Evolutionary conservation across 768 basidiomycete genomes (phyloP).

Genomic region (Ramaria sp.): DNA sequence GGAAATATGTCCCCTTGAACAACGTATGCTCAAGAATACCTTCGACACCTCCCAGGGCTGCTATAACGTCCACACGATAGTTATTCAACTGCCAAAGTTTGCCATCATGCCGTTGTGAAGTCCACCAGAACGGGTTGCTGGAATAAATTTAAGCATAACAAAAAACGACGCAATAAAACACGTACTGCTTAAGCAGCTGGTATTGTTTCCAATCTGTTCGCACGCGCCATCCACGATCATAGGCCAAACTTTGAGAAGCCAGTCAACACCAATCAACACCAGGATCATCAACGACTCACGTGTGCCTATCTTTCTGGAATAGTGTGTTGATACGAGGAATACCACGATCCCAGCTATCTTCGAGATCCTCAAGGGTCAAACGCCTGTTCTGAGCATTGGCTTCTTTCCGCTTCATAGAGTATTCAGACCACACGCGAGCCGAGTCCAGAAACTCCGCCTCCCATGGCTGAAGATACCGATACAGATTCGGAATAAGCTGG

Average conservation of each 20-base stretch:
- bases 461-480: conserved; percentile 96
- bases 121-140: conserved; percentile 99
- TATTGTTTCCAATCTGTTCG: conserved; percentile 98
- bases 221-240: conserved; percentile 98
- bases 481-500: conserved; percentile 92
- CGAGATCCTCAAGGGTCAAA: conserved; percentile 92
- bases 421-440: conserved; percentile 98
- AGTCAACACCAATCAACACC: neutral
- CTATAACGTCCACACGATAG: conserved; percentile 97
- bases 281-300: conserved; percentile 33
- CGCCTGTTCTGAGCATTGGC: conserved; percentile 98
- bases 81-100: conserved; percentile 97
- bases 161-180: conserved; percentile 7
- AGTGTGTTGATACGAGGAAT: conserved; percentile 98
- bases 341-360: conserved; percentile 98
- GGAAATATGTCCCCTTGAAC: conserved; percentile 97
- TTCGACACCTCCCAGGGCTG: conserved; percentile 94
- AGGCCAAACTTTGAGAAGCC: conserved; percentile 54
- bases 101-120: conserved; percentile 90
- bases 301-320: conserved; percentile 97
- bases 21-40: conserved; percentile 94
- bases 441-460: conserved; percentile 97
- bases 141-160: neutral
- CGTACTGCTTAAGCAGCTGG: conserved; percentile 82
- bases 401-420: conserved; percentile 98